These are phyloP conservation scores for Xylariaceae sp. DNA, from an alignment of 2,329 filamentous ascomycete genomes.

Conservation along the genomic window DNA sequence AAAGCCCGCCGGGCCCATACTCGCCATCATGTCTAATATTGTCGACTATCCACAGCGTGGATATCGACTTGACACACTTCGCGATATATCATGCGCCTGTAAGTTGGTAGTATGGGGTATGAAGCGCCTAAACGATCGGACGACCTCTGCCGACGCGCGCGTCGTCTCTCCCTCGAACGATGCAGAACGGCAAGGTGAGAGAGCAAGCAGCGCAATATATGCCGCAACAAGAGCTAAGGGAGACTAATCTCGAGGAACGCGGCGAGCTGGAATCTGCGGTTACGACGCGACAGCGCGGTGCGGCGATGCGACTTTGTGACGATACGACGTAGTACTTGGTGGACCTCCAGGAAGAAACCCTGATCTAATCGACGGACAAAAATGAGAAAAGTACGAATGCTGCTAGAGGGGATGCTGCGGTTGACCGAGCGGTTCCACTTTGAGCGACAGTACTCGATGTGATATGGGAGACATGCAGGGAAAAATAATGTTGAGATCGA, in stretches of 20 bases:
- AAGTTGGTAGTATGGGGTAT: conserved; percentile 22
- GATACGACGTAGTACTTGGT: conserved; percentile 10
- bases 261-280: background rate
- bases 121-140: conserved; percentile 23
- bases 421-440: conserved; percentile 25
- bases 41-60: conserved; percentile 66
- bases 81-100: conserved; percentile 56
- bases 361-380: background rate
- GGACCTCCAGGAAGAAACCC: background rate
- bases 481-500: conserved; percentile 5
- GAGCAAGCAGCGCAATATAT: background rate
- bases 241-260: background rate
- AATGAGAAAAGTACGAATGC: conserved; percentile 1
- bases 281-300: conserved; percentile 2
- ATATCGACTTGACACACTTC: conserved; percentile 58
- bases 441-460: conserved; percentile 26
- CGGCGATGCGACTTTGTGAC: conserved; percentile 11
- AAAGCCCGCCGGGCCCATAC: conserved; percentile 67
- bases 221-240: background rate
- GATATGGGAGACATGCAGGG: conserved; percentile 29
- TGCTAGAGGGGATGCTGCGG: conserved; percentile 12
- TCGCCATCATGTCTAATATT: conserved; percentile 69
- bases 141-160: conserved; percentile 4
- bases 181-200: background rate
- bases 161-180: background rate